Conservation (phyloP, 306 rosid species). For the Prunus fruticosa region DNA sequence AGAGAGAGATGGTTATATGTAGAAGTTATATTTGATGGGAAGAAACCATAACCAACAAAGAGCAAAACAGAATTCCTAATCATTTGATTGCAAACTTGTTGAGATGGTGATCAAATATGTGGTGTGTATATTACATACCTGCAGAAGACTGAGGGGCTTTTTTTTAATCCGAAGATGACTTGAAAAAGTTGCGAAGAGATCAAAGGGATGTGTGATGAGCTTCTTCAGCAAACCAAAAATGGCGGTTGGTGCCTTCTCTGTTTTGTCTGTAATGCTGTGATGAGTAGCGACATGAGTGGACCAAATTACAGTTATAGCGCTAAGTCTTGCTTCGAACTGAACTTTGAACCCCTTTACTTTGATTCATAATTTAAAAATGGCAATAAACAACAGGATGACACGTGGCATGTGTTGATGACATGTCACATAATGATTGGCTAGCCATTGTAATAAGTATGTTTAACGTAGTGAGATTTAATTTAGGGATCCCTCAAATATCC, state of each 20-base stretch:
- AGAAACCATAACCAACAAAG: background rate
- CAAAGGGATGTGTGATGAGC: conserved; percentile 12
- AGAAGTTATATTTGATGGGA: too few relatives aligned
- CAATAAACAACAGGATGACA: background rate
- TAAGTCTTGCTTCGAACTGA: conserved; percentile 20
- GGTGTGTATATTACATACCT: background rate
- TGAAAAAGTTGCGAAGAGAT: conserved; percentile 20
- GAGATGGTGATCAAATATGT: conserved; percentile 1
- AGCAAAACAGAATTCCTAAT: background rate
- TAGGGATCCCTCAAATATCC: too few relatives aligned
- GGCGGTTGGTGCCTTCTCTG: conserved; percentile 23
- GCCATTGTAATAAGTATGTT: background rate
- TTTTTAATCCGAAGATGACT: background rate
- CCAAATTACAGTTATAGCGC: conserved; percentile 42
- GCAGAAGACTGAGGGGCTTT: background rate
- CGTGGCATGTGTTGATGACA: background rate
- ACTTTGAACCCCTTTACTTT: conserved; percentile 35
- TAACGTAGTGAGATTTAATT: too few relatives aligned
- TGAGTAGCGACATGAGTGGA: conserved; percentile 72
- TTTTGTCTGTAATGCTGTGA: conserved; percentile 23
- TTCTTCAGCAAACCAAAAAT: conserved; percentile 30
- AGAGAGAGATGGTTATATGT: too few relatives aligned
- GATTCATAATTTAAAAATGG: background rate
- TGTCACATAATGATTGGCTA: background rate
- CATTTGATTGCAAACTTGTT: background rate